phyloP scores from a whole-genome alignment of 2,329 filamentous ascomycete species.

The Magnaporthiopsis poae region DNA sequence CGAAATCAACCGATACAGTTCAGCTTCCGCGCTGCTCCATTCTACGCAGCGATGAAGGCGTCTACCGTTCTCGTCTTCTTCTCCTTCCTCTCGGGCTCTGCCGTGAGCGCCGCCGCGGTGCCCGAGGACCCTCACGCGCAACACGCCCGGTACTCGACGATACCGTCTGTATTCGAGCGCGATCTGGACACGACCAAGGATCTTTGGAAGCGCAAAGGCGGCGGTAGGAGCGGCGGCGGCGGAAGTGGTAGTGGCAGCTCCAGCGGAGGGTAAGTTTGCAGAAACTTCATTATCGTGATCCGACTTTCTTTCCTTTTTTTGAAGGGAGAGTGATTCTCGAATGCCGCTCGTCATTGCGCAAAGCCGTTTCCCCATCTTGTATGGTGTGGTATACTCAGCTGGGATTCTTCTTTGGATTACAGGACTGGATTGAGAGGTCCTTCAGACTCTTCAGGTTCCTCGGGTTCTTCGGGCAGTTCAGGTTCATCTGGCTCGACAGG shows the following conservation, averaged over 20 bases:
- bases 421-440: background rate
- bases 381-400: background rate
- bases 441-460: conserved; percentile 10
- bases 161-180: background rate
- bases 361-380: background rate
- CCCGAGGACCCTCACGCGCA: conserved; percentile 12
- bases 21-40: background rate
- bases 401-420: background rate
- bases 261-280: conserved; percentile 16
- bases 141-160: conserved; percentile 6
- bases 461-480: conserved; percentile 16
- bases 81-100: conserved; percentile 10
- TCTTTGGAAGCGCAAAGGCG: conserved; percentile 52
- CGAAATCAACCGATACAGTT: background rate
- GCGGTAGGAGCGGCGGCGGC: conserved; percentile 40
- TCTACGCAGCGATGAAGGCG: conserved; percentile 12
- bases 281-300: background rate
- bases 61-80: conserved; percentile 7
- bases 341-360: background rate
- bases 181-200: conserved; percentile 23
- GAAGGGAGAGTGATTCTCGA: background rate
- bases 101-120: conserved; percentile 16
- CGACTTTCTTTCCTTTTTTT: background rate
- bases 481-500: conserved; percentile 7
- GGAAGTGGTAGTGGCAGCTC: conserved; percentile 4